Conservation (phyloP, 176 grass and related monocot species). For the Juncus effusus region DNA sequence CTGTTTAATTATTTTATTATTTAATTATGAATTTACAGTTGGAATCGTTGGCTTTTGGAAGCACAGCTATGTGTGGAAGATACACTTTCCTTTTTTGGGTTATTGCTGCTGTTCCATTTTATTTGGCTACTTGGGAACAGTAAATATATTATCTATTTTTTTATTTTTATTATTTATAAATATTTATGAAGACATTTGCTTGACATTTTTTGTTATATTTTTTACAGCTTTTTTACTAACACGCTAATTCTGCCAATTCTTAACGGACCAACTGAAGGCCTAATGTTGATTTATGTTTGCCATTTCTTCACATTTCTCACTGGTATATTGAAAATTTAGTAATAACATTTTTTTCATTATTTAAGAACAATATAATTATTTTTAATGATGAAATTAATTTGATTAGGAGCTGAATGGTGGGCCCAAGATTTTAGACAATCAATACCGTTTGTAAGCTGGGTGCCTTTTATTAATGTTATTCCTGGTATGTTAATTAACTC, state of each 20-base stretch:
- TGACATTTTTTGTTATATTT: background rate
- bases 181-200: background rate
- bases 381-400: no score
- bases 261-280: slow-evolving; percentile 95
- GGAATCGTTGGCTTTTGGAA: slow-evolving; percentile 94
- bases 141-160: slow-evolving; percentile 39
- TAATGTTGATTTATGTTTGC: slow-evolving; percentile 92
- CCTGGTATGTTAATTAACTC: slow-evolving; percentile 44
- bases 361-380: background rate
- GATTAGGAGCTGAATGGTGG: slow-evolving; percentile 98
- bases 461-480: slow-evolving; percentile 73
- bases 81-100: slow-evolving; percentile 76
- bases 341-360: background rate
- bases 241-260: slow-evolving; percentile 82
- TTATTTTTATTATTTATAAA: background rate
- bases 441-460: slow-evolving; percentile 71
- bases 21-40: slow-evolving; percentile 43
- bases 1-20: slow-evolving; percentile 12
- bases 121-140: slow-evolving; percentile 99
- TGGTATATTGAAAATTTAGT: slow-evolving; percentile 32
- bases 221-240: slow-evolving; percentile 90
- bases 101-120: slow-evolving; percentile 85
- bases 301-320: slow-evolving; percentile 84
- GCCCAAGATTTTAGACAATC: slow-evolving; percentile 92
- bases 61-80: slow-evolving; percentile 83